Evolutionary conservation across 352 stramenopile genomes (phyloP).

Genomic region (Phytophthora gonapodyides): DNA sequence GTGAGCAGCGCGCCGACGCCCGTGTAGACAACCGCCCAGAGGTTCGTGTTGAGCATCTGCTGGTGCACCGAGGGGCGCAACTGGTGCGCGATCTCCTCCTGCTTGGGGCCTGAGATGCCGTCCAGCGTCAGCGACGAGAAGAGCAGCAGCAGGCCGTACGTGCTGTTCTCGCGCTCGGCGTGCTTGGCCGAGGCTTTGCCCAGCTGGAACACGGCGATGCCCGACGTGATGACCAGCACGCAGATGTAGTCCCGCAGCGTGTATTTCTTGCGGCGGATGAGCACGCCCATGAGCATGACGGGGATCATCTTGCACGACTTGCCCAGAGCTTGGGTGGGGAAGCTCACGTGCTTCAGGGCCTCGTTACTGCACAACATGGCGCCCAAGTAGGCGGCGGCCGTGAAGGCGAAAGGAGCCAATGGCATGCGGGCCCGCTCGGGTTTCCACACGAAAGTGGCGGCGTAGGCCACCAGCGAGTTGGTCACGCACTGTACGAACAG

Average conservation of each 20-base stretch:
- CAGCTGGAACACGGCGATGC: slow-evolving; percentile 92
- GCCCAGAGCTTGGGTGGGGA: slow-evolving; percentile 97
- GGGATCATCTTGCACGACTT: slow-evolving; percentile 99
- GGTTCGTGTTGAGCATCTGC: slow-evolving; percentile 92
- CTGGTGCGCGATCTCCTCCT: slow-evolving; percentile 89
- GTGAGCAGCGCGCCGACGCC: slow-evolving; percentile 73
- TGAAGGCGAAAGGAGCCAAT: slow-evolving; percentile 84
- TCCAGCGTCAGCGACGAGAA: slow-evolving; percentile 95
- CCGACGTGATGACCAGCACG: slow-evolving; percentile 89
- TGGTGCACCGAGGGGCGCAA: slow-evolving; percentile 85
- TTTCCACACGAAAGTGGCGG: slow-evolving; percentile 85
- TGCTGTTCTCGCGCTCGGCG: slow-evolving; percentile 85
- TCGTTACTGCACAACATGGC: slow-evolving; percentile 94
- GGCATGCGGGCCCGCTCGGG: slow-evolving; percentile 71
- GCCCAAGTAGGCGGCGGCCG: slow-evolving; percentile 88
- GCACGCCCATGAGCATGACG: slow-evolving; percentile 94
- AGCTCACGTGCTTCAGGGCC: slow-evolving; percentile 95
- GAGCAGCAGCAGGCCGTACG: slow-evolving; percentile 88
- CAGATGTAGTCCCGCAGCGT: slow-evolving; percentile 89
- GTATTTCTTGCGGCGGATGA: slow-evolving; percentile 93
- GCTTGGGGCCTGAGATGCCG: slow-evolving; percentile 95
- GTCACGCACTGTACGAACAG: slow-evolving; percentile 93
- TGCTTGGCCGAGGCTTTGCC: slow-evolving; percentile 80
- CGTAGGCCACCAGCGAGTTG: slow-evolving; percentile 87
- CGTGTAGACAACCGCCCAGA: slow-evolving; percentile 89